Percentiles rank a stretch among this genome's conserved stretches.
Evolutionary conservation across 2,329 filamentous ascomycete genomes (phyloP).

Genomic region (Claviceps spartinae): DNA sequence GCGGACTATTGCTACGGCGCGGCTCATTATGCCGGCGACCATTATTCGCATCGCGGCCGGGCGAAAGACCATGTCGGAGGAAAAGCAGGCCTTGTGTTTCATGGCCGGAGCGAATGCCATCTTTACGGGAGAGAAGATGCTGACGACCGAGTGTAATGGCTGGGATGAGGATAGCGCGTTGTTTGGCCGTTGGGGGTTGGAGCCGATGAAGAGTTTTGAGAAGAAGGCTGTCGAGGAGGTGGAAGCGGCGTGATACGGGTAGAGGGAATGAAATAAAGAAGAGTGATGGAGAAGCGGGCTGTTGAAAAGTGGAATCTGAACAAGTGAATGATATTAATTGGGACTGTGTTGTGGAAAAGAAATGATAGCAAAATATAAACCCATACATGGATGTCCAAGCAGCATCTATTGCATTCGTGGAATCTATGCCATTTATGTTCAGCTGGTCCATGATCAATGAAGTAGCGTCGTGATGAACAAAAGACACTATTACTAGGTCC

Average conservation of each 20-base stretch:
- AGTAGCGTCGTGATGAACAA: too few species aligned
- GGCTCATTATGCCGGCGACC: conserved; percentile 69
- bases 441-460: too few species aligned
- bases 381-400: too few species aligned
- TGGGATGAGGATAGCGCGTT: conserved; percentile 81
- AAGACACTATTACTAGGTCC: too few species aligned
- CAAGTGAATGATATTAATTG: too few species aligned
- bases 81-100: conserved; percentile 82
- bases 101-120: conserved; percentile 88
- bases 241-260: conserved; percentile 5
- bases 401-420: too few species aligned
- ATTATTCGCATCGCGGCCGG: conserved; percentile 82
- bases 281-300: too few species aligned
- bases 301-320: too few species aligned
- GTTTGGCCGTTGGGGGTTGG: conserved; percentile 71
- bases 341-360: too few species aligned
- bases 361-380: too few species aligned
- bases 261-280: not conserved
- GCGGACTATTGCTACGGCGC: conserved; percentile 70
- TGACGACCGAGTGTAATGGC: conserved; percentile 81
- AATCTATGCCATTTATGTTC: too few species aligned
- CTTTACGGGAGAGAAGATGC: conserved; percentile 91
- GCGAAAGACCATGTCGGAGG: conserved; percentile 70
- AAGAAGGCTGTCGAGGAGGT: conserved; percentile 17
- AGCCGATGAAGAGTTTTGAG: conserved; percentile 53